Evolutionary conservation across 164 flowering plant genomes (phyloP).

Genomic region (Macadamia integrifolia): DNA sequence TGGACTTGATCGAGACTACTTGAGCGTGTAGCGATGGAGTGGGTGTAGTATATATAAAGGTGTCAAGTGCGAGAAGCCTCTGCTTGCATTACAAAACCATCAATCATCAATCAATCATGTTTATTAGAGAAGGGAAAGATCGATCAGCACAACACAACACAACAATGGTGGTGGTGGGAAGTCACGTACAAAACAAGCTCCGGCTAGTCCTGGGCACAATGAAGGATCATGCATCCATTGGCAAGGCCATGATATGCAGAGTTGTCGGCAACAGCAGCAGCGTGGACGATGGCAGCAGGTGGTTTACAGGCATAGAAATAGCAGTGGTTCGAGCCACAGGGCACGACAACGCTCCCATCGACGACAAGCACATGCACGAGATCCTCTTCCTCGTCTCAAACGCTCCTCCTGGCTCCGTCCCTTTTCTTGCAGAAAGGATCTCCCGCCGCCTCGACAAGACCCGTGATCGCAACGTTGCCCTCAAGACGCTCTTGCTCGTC

Average conservation of each 20-base stretch:
- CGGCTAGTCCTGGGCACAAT: constrained; percentile 55
- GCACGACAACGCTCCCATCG: constrained; percentile 51
- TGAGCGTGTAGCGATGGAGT: no score
- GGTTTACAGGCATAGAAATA: constrained; percentile 45
- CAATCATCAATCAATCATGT: no score
- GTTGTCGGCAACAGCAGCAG: constrained; percentile 15
- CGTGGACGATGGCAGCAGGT: constrained; percentile 3
- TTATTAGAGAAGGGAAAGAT: no score
- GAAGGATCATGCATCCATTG: constrained; percentile 68
- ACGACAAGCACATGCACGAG: constrained; percentile 54
- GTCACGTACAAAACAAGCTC: constrained; percentile 30
- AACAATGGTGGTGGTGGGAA: constrained; percentile 16
- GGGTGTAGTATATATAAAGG: no score
- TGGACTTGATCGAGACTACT: no score
- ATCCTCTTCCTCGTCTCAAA: constrained; percentile 63
- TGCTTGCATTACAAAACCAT: no score
- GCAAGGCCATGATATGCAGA: constrained; percentile 43
- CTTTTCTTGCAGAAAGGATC: constrained; percentile 42
- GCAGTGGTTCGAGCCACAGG: constrained; percentile 66
- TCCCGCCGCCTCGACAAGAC: constrained; percentile 55
- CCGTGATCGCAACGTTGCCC: constrained; percentile 48
- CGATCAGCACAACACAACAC: no score
- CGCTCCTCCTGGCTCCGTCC: constrained; percentile 44
- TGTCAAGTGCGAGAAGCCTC: no score
- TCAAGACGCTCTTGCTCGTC: constrained; percentile 53